Conservation (phyloP, 2,329 filamentous ascomycete species). For the Nemania sp. region DNA sequence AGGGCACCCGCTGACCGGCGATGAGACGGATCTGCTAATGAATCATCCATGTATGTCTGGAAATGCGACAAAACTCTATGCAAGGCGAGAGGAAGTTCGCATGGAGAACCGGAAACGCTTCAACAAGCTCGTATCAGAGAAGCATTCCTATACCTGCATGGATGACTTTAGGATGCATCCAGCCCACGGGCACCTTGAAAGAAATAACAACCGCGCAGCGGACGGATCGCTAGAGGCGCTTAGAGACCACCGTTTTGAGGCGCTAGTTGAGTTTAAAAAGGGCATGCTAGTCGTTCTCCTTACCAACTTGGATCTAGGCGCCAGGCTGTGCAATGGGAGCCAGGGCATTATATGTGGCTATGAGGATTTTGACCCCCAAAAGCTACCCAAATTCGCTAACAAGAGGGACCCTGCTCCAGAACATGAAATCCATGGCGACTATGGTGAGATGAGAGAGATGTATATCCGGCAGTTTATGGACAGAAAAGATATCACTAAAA, state of each 20-base stretch:
- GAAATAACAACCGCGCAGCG: constrained; percentile 14
- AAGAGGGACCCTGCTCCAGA: constrained; percentile 36
- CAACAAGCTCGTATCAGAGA: constrained; percentile 48
- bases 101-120: constrained; percentile 53
- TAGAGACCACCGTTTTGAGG: constrained; percentile 61
- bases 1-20: constrained; percentile 54
- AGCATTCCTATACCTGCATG: constrained; percentile 50
- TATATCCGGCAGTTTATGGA: constrained; percentile 57
- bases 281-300: constrained; percentile 66
- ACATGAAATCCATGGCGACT: constrained; percentile 52
- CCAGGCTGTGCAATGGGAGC: constrained; percentile 61
- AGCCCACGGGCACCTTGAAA: constrained; percentile 45
- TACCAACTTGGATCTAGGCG: constrained; percentile 59
- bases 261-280: constrained; percentile 59
- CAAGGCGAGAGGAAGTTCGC: constrained; percentile 55
- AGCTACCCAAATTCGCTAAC: constrained; percentile 46
- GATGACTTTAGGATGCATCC: constrained; percentile 58
- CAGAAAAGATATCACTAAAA: constrained; percentile 44
- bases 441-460: constrained; percentile 53
- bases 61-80: constrained; percentile 60
- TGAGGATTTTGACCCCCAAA: constrained; percentile 49
- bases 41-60: constrained; percentile 57
- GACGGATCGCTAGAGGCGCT: constrained; percentile 51
- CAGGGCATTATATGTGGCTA: constrained; percentile 61
- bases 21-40: constrained; percentile 58